phyloP scores from a whole-genome alignment of 495 filamentous ascomycete species.

The Hypoxylon perforatum region DNA sequence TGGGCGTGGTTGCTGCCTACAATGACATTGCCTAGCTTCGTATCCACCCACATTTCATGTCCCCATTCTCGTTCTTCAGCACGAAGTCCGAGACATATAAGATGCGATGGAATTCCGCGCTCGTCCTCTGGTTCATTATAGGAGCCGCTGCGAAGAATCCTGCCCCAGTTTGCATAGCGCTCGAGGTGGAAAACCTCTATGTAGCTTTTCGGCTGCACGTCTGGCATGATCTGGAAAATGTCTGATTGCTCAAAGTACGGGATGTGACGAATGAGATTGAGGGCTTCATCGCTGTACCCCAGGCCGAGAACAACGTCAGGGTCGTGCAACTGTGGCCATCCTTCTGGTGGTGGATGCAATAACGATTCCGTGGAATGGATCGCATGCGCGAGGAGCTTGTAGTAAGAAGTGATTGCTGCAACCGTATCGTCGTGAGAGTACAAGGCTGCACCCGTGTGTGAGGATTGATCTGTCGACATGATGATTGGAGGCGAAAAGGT shows the following conservation, averaged over 20 bases:
- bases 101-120: conserved; percentile 1
- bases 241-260: conserved; percentile 4
- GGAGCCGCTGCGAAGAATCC: neutral
- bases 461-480: conserved; percentile 4
- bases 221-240: neutral
- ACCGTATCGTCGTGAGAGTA: conserved; percentile 4
- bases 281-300: neutral
- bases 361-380: conserved; percentile 3
- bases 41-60: conserved; percentile 1
- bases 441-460: neutral
- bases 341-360: neutral
- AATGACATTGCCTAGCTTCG: conserved; percentile 5
- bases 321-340: neutral
- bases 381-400: conserved; percentile 1
- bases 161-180: neutral
- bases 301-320: neutral
- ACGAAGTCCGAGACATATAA: neutral
- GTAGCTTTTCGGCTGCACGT: conserved; percentile 2
- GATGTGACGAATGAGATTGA: conserved; percentile 5
- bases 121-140: neutral
- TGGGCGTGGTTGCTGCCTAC: conserved; percentile 2
- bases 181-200: neutral
- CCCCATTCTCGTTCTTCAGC: neutral
- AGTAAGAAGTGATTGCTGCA: conserved; percentile 8
- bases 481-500: neutral